Evolutionary conservation across 768 basidiomycete genomes (phyloP).

Genomic region (Trametopsis cervina): DNA sequence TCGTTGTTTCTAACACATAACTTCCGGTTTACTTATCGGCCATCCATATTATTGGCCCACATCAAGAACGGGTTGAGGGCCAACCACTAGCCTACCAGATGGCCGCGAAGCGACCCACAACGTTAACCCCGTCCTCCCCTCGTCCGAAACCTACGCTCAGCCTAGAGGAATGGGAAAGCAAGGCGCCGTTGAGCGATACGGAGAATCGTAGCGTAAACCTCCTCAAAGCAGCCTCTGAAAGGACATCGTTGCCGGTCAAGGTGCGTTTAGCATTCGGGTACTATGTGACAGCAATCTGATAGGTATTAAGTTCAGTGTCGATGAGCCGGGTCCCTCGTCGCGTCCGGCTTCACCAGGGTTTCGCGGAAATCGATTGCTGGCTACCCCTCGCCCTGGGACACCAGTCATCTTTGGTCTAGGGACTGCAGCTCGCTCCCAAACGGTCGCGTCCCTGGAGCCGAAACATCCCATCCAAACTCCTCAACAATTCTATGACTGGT

Average conservation of each 20-base stretch:
- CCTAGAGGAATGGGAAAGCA: constrained; percentile 90
- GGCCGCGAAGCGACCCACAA: constrained; percentile 6
- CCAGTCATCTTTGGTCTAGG: not conserved
- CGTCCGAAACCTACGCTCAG: constrained; percentile 44
- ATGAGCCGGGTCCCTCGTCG: constrained; percentile 31
- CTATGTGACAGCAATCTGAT: not conserved
- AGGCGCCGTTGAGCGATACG: constrained; percentile 65
- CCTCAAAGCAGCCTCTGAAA: constrained; percentile 56
- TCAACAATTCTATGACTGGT: constrained; percentile 98
- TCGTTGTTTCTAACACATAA: too few relatives aligned
- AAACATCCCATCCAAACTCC: constrained; percentile 78
- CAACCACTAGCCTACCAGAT: too few relatives aligned
- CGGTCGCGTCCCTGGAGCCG: constrained; percentile 59
- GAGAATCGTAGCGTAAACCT: constrained; percentile 59
- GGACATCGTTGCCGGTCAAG: constrained; percentile 64
- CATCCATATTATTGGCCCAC: too few relatives aligned
- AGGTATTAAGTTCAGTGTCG: constrained; percentile 32
- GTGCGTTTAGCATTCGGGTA: constrained; percentile 33
- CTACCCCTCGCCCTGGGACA: constrained; percentile 17
- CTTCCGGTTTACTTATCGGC: too few relatives aligned
- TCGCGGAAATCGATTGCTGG: constrained; percentile 14
- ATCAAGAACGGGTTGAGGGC: too few relatives aligned
- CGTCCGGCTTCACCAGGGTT: constrained; percentile 41
- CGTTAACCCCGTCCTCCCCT: constrained; percentile 19
- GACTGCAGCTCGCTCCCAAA: not conserved